These are phyloP conservation scores for Kwoniella bestiolae DNA, from an alignment of 768 basidiomycete genomes.

Conservation along the genomic window DNA sequence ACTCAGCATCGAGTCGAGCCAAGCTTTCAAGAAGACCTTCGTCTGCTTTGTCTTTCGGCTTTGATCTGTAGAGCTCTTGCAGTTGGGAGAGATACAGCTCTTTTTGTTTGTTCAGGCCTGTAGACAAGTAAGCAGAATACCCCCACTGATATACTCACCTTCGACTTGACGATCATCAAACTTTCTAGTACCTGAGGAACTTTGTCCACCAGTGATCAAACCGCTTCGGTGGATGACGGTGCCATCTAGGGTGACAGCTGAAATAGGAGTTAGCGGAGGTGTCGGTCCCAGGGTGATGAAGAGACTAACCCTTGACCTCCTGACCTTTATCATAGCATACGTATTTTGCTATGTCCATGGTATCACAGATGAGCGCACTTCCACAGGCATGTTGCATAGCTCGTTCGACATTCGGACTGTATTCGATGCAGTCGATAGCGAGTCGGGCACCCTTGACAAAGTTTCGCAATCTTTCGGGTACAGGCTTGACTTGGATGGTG, in stretches of 20 bases:
- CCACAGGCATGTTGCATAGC: slow-evolving; percentile 98
- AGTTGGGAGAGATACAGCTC: slow-evolving; percentile 68
- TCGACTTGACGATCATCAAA: slow-evolving; percentile 95
- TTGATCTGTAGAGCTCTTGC: slow-evolving; percentile 79
- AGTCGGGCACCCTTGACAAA: slow-evolving; percentile 85
- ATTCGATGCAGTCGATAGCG: slow-evolving; percentile 82
- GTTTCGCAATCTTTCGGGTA: slow-evolving; percentile 91
- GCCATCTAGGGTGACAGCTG: slow-evolving; percentile 94
- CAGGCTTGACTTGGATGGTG: slow-evolving; percentile 89
- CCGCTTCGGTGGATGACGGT: slow-evolving; percentile 98
- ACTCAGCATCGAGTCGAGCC: slow-evolving; percentile 75
- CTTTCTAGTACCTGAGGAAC: slow-evolving; percentile 76
- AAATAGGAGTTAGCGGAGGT: background rate
- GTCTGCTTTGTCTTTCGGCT: slow-evolving; percentile 80
- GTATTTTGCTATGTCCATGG: slow-evolving; percentile 86
- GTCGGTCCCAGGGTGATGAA: background rate
- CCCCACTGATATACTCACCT: slow-evolving; percentile 62
- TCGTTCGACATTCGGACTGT: slow-evolving; percentile 81
- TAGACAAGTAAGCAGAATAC: background rate
- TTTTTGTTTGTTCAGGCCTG: slow-evolving; percentile 36
- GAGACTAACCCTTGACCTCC: slow-evolving; percentile 84
- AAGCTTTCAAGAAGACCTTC: slow-evolving; percentile 78
- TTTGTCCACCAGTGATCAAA: slow-evolving; percentile 91
- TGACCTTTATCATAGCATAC: slow-evolving; percentile 93
- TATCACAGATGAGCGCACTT: slow-evolving; percentile 91